Conservation (phyloP, 2,329 filamentous ascomycete species). For the Neonectria neomacrospora region DNA sequence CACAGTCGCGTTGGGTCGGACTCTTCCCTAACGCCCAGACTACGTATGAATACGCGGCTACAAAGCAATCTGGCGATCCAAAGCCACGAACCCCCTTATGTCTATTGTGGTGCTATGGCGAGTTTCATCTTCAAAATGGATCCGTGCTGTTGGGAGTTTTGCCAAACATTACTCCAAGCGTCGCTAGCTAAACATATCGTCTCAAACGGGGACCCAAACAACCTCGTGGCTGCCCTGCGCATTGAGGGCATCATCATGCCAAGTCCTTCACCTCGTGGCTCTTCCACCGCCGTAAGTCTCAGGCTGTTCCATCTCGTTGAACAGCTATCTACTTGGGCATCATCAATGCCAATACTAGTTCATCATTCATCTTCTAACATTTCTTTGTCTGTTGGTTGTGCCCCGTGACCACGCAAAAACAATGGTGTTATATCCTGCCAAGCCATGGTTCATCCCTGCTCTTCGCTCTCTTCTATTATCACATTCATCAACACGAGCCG, state of each 20-base stretch:
- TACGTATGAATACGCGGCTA: neutral
- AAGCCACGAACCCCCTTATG: neutral
- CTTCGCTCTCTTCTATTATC: neutral
- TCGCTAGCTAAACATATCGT: slow-evolving; percentile 4
- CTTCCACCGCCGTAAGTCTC: neutral
- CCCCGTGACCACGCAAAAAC: neutral
- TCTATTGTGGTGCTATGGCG: too few species aligned
- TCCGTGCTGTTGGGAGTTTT: slow-evolving; percentile 15
- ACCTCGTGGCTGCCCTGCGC: slow-evolving; percentile 8
- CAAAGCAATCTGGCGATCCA: neutral
- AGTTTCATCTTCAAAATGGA: neutral
- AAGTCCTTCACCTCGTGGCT: slow-evolving; percentile 1
- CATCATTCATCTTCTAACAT: neutral
- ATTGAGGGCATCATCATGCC: slow-evolving; percentile 4
- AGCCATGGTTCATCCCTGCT: neutral
- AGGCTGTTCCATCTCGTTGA: neutral
- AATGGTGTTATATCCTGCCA: neutral
- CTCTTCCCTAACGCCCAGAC: neutral
- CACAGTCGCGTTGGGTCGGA: neutral
- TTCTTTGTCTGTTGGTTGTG: neutral
- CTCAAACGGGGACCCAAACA: slow-evolving; percentile 6
- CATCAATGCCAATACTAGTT: slow-evolving; percentile 4
- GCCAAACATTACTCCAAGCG: neutral
- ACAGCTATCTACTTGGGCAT: neutral
- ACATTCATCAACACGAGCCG: neutral